Evolutionary conservation across 202 grass and related monocot genomes (phyloP).

Genomic region (Bolboschoenoplectus hybrid): DNA sequence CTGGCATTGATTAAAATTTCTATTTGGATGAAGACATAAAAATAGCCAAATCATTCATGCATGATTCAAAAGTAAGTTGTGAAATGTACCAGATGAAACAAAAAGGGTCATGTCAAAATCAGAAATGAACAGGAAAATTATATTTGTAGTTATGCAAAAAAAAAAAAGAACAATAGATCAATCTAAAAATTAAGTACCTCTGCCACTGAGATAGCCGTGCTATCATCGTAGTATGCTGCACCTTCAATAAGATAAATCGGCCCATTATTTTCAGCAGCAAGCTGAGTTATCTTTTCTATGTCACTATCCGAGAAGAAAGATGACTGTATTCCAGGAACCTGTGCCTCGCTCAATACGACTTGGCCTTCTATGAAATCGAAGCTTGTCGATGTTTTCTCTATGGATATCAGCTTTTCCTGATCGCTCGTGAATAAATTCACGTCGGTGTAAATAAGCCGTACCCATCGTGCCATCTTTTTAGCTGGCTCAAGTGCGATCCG

Average conservation of each 20-base stretch:
- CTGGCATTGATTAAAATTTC: not conserved
- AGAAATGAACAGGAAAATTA: no score
- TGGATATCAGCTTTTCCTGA: conserved; percentile 63
- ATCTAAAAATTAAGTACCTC: conserved; percentile 36
- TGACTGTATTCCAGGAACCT: conserved; percentile 47
- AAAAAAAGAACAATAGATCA: not conserved
- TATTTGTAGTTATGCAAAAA: not conserved
- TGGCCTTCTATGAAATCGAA: conserved; percentile 72
- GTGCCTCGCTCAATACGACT: conserved; percentile 45
- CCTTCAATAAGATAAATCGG: conserved; percentile 62
- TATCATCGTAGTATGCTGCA: conserved; percentile 50
- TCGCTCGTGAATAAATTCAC: conserved; percentile 47
- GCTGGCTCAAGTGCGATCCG: conserved; percentile 52
- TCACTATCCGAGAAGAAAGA: conserved; percentile 53
- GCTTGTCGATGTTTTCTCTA: not conserved
- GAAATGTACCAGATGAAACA: no score
- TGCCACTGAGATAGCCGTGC: not conserved
- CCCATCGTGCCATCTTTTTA: conserved; percentile 46
- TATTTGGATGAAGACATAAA: not conserved
- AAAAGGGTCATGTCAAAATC: no score
- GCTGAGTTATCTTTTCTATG: conserved; percentile 37
- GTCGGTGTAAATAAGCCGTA: conserved; percentile 53
- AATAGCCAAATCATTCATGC: not conserved
- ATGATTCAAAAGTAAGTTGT: no score
- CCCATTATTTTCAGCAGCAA: conserved; percentile 22